These are phyloP conservation scores for Cordyceps militaris DNA, from an alignment of 2,329 filamentous ascomycete genomes.

Conservation along the genomic window DNA sequence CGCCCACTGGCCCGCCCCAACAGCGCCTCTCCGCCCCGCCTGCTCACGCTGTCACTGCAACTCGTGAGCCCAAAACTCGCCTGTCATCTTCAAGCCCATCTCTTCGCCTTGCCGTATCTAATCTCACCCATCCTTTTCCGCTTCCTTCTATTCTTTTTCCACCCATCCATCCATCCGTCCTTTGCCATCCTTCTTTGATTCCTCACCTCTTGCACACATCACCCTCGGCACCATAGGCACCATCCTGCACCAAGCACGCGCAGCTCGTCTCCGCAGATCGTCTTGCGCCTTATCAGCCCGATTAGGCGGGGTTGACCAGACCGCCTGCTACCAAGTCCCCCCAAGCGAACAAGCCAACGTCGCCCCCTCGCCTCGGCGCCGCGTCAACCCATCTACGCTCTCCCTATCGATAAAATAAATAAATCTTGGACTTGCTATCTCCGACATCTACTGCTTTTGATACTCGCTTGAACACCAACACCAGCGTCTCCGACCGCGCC, in stretches of 20 bases:
- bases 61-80: slow-evolving; percentile 1
- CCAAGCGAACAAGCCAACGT: too few relatives aligned
- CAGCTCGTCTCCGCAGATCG: slow-evolving; percentile 8
- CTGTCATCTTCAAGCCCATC: not conserved
- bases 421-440: not conserved
- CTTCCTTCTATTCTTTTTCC: not conserved
- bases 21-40: not conserved
- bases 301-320: slow-evolving; percentile 11
- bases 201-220: not conserved
- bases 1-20: not conserved
- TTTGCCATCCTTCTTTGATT: not conserved
- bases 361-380: slow-evolving; percentile 1
- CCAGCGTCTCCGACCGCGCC: not conserved
- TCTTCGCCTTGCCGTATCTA: not conserved
- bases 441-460: not conserved
- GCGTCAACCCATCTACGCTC: not conserved
- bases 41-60: slow-evolving; percentile 4
- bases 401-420: slow-evolving; percentile 6
- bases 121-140: not conserved
- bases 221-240: not conserved
- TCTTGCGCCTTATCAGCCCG: slow-evolving; percentile 3
- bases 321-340: slow-evolving; percentile 5
- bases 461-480: not conserved
- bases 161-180: not conserved
- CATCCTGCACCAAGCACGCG: not conserved